Evolutionary conservation across 2,329 filamentous ascomycete genomes (phyloP), one percentile per base, ranked within the genome.

Genomic region (Chaetomiaceae sp.): DNA sequence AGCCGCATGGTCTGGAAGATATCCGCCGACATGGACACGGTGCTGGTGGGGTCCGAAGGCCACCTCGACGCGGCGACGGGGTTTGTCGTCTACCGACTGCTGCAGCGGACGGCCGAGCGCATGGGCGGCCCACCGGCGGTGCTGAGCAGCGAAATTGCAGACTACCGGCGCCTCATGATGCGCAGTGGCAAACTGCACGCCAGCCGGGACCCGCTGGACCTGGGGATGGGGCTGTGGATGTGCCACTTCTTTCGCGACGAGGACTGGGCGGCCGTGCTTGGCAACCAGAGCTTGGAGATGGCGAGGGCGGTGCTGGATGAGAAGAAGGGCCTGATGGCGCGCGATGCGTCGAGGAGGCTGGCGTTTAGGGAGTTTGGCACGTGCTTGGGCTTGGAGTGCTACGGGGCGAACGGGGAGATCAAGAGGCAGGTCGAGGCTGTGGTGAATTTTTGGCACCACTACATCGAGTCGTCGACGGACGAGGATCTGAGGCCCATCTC

Each of bases 201-300:
- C 3, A 77, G 74, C 23, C 63, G 60, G 4, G 79, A 81, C 61
- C 65, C 73, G 16, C 62, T 81, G n/a, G 79, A 82, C 58, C 60
- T 82, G 38, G 79, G 79, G 0, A 82, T 82, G 79, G 74, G 76
- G 1, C 59, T 82, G 21, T 82, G 79, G 78, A 74, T 74, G 39
- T 69, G 69, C 19, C 77, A 81, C 53, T 77, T 79, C 64, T 71
- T 73, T 51, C 63, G 62, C 0, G 68, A 68, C 2, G 75, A 79
- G 51, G 62, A 64, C 2, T 81, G 77, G 78, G 74, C 77, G 2
- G 58, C 58, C 3, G 56, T 61, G 4, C 59, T 79, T 45, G 63
- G 64, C 5, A 48, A 43, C 2, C 53, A 63, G 21, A 66, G 65
- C 6, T 51, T 71, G 8, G 48, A 54, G 4, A 51, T 64, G 37